A percentile compares a stretch with the other conserved stretches of the same genome.
phyloP scores from a whole-genome alignment of 441 rosid species.

The Adansonia madagascariensis region DNA sequence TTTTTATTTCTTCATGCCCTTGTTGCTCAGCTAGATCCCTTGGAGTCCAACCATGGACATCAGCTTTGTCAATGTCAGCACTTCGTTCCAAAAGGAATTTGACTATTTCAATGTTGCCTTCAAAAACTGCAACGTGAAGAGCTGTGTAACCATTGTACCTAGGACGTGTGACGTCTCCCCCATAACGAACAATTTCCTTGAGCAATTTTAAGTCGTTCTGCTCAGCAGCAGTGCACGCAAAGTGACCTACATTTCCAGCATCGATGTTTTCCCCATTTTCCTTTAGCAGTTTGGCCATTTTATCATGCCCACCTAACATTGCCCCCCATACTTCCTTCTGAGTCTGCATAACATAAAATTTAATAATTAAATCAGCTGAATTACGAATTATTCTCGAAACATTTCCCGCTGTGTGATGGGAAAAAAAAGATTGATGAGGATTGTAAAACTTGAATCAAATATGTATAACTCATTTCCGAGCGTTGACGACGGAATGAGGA shows the following conservation, averaged over 20 bases:
- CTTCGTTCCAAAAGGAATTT: constrained; percentile 75
- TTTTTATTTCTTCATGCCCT: constrained; percentile 67
- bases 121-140: constrained; percentile 75
- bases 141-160: constrained; percentile 58
- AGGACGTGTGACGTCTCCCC: constrained; percentile 65
- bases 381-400: no score
- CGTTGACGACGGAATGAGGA: no score
- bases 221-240: constrained; percentile 60
- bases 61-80: constrained; percentile 71
- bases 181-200: constrained; percentile 50
- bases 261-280: constrained; percentile 71
- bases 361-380: no score
- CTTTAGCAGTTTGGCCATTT: constrained; percentile 51
- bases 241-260: constrained; percentile 58
- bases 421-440: no score
- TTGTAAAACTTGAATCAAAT: no score
- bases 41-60: constrained; percentile 78
- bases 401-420: no score
- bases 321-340: no score
- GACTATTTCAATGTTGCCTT: constrained; percentile 71
- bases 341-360: no score
- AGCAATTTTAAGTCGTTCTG: constrained; percentile 68
- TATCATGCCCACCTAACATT: constrained; percentile 60
- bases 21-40: constrained; percentile 80
- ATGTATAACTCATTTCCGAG: no score